phyloP scores from a whole-genome alignment of 176 grass and related monocot species.

The Oryza nivara region DNA sequence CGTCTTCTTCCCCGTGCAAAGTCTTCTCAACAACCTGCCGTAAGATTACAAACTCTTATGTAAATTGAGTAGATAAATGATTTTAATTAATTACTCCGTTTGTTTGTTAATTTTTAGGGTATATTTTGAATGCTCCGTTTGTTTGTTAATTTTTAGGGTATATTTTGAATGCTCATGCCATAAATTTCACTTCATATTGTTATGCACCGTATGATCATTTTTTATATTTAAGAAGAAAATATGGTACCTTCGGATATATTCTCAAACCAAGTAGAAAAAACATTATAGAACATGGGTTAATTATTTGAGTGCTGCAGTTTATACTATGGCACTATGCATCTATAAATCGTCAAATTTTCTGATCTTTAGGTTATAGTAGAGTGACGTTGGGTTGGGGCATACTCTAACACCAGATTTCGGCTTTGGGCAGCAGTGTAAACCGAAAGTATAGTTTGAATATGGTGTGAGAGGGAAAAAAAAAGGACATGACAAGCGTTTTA shows the following conservation, averaged over 20 bases:
- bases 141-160: background rate
- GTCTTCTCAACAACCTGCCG: background rate
- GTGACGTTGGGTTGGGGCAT: too few relatives aligned
- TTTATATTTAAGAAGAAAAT: too few relatives aligned
- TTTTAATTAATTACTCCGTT: background rate
- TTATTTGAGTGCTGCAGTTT: too few relatives aligned
- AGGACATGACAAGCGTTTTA: background rate
- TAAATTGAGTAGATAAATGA: slow-evolving; percentile 8
- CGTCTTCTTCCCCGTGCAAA: background rate
- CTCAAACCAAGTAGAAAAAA: too few relatives aligned
- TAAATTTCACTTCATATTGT: too few relatives aligned
- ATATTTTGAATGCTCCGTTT: background rate
- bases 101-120: background rate
- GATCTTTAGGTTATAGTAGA: too few relatives aligned
- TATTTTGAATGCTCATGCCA: background rate
- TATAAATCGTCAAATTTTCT: too few relatives aligned
- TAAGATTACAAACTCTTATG: slow-evolving; percentile 33
- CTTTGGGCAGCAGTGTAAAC: background rate
- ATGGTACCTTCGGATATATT: too few relatives aligned
- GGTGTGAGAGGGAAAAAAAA: background rate
- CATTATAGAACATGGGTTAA: too few relatives aligned
- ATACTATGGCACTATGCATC: too few relatives aligned
- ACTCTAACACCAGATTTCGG: background rate
- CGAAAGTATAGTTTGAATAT: background rate
- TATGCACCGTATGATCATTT: too few relatives aligned